A percentile compares a stretch with the other conserved stretches of the same genome.
Evolutionary conservation across 192 early-diverging fungal genomes (phyloP).

Genomic region (Coemansia sp.): DNA sequence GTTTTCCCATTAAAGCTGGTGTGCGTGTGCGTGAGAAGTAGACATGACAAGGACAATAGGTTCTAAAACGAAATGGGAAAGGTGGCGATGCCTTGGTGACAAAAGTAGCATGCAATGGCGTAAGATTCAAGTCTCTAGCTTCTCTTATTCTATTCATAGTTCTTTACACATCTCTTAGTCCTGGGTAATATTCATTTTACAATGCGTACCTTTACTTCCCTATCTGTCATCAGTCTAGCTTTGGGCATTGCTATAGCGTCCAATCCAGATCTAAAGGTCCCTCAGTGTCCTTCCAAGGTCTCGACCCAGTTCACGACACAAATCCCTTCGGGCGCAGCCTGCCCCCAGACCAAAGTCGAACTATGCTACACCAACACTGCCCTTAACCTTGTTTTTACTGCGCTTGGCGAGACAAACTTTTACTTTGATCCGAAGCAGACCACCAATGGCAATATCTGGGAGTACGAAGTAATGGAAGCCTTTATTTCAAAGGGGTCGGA

Average conservation of each 20-base stretch:
- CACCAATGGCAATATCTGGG: slow-evolving; percentile 56
- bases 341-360: slow-evolving; percentile 37
- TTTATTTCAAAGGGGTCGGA: slow-evolving; percentile 52
- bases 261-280: slow-evolving; percentile 28
- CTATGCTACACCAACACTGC: slow-evolving; percentile 49
- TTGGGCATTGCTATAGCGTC: background rate
- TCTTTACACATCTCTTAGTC: background rate
- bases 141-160: background rate
- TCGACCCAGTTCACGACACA: slow-evolving; percentile 32
- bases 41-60: background rate
- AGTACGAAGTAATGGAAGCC: slow-evolving; percentile 54
- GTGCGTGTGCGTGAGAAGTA: background rate
- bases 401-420: slow-evolving; percentile 38
- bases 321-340: slow-evolving; percentile 34
- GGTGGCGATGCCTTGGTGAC: background rate
- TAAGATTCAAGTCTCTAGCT: background rate
- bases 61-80: background rate
- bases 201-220: background rate
- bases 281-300: slow-evolving; percentile 31
- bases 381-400: slow-evolving; percentile 44
- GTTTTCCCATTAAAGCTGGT: background rate
- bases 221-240: slow-evolving; percentile 2
- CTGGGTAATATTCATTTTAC: background rate
- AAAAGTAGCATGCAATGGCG: background rate
- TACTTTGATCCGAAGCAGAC: slow-evolving; percentile 42